Conservation (phyloP, 495 filamentous ascomycete genomes). For the Diplogelasinospora grovesii region DNA sequence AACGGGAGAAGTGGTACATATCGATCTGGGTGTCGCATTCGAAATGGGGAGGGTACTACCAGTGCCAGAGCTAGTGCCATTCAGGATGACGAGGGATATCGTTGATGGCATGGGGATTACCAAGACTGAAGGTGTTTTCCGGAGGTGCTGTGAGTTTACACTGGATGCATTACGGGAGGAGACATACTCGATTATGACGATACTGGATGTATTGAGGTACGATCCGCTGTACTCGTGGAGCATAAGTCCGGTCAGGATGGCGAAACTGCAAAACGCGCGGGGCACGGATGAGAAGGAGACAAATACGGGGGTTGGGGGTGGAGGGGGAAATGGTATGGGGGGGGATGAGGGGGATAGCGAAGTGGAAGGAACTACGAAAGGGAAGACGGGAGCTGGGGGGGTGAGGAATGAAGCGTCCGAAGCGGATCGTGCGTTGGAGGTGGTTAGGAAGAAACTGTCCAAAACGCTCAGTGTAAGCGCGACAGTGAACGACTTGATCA, state of each 20-base stretch:
- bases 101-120: slow-evolving; percentile 97
- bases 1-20: slow-evolving; percentile 92
- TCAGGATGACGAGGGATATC: slow-evolving; percentile 89
- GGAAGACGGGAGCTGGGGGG: slow-evolving; percentile 37
- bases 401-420: slow-evolving; percentile 79
- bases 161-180: slow-evolving; percentile 89
- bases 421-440: slow-evolving; percentile 82
- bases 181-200: slow-evolving; percentile 91
- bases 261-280: slow-evolving; percentile 49
- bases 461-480: slow-evolving; percentile 90
- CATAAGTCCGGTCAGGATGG: slow-evolving; percentile 79
- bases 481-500: slow-evolving; percentile 94
- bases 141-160: slow-evolving; percentile 95
- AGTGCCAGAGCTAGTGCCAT: slow-evolving; percentile 90
- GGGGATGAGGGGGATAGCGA: slow-evolving; percentile 1
- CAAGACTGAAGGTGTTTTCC: slow-evolving; percentile 90
- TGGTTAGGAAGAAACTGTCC: slow-evolving; percentile 89
- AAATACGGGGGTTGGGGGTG: slow-evolving; percentile 1
- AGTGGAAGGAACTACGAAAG: slow-evolving; percentile 6
- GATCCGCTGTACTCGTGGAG: slow-evolving; percentile 96
- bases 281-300: slow-evolving; percentile 21
- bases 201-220: slow-evolving; percentile 90
- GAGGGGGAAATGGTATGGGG: neutral
- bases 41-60: slow-evolving; percentile 91
- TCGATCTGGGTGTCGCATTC: slow-evolving; percentile 93